Conservation (phyloP, 2,329 filamentous ascomycete species). For the Aspergillus japonicus region DNA sequence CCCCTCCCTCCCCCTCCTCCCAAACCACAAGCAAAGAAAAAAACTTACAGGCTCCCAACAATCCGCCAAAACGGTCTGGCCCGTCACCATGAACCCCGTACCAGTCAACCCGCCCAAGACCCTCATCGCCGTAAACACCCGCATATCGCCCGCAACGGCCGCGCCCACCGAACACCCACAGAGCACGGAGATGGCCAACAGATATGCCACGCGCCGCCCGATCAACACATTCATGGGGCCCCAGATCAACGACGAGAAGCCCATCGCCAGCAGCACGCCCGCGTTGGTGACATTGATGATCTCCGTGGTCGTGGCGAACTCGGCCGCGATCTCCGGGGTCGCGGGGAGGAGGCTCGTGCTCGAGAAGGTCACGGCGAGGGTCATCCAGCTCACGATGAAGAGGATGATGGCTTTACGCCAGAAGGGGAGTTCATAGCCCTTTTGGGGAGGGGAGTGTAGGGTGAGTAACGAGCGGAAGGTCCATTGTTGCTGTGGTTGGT, state of each 20-base stretch:
- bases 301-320: conserved; percentile 38
- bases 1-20: neutral
- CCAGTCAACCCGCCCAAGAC: conserved; percentile 38
- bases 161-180: conserved; percentile 34
- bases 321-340: conserved; percentile 39
- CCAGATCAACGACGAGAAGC: conserved; percentile 40
- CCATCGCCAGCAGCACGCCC: conserved; percentile 40
- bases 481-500: neutral
- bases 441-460: neutral
- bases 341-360: conserved; percentile 44
- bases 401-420: conserved; percentile 45
- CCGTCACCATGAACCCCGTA: conserved; percentile 42
- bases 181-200: conserved; percentile 34
- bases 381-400: conserved; percentile 45
- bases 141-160: conserved; percentile 31
- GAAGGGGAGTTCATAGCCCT: conserved; percentile 27
- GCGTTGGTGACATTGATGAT: conserved; percentile 39
- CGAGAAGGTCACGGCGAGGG: conserved; percentile 43
- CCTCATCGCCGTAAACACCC: conserved; percentile 38
- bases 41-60: conserved; percentile 38
- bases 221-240: conserved; percentile 31
- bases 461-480: neutral
- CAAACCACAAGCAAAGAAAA: neutral
- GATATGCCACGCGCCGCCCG: conserved; percentile 34
- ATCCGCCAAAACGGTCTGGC: conserved; percentile 41